Base-by-base conservation (phyloP, 371 early-diverging fungal species). In the Mortierella sp. region DNA sequence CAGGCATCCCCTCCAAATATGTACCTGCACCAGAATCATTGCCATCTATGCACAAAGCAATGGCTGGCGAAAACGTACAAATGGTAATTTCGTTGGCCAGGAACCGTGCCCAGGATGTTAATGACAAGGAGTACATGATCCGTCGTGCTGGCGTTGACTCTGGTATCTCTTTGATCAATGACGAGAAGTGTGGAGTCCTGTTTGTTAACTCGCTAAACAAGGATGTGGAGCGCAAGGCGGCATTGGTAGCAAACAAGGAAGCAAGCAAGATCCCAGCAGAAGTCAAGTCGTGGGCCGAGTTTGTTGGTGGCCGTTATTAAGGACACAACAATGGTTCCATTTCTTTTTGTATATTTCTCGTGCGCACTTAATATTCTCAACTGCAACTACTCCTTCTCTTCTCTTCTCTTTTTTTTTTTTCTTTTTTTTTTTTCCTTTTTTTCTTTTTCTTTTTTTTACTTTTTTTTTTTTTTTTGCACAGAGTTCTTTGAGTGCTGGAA, bases 131-230 rank as follows among this genome's bases (percentile, higher is more conserved):
- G 71, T 96, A 96, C 82, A 84, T 87, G 61, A 87, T 95, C 75
- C 92, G 96, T 64, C 91, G 96, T 70, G 89, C 92, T 59, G 94
- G 96, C 31, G 96, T 97, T 7, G 96, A 96, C 72, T 90, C 95
- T 68, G 95, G 94, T 45, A 90, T 96, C 66, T 95, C 96, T 13
- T 82, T 96, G 49, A 83, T 97, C 76, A 97, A 95, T 68, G 95
- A 97, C 73, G 86, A 90, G 82, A 89, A 93, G 73, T 91, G 91
- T 34, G 95, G 94, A 40, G 88, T 88, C 47, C 78, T 96, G 70
- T 93, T 96, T 63, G 93, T 91, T n/a, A 92, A 97, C 62, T 90
- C 95, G 23, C 75, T 91, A 57, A 84, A 85, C 47, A 89, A 85
- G 70, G 71, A 81, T 43, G 79, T 64, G n/a, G 75, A 66, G 31